Evolutionary conservation across 2,329 filamentous ascomycete species (phyloP).

Genomic region (Epichloe coenophiala): DNA sequence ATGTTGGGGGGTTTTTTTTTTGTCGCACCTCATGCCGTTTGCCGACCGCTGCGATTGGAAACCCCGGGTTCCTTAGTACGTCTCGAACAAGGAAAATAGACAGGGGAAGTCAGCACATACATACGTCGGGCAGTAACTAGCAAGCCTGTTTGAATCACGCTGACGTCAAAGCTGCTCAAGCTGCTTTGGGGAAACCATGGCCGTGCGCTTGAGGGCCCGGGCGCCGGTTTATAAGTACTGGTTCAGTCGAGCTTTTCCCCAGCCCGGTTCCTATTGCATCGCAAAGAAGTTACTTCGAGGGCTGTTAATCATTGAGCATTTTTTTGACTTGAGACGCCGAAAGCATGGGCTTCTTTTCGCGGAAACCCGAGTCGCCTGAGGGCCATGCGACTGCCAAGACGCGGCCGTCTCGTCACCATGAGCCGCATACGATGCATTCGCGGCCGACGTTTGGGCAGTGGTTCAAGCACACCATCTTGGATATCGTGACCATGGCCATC

Average conservation of each 20-base stretch:
- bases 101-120: background rate
- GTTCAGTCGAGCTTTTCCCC: too few relatives aligned
- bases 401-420: conserved; percentile 1
- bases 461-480: conserved; percentile 53
- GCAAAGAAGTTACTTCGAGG: background rate
- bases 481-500: conserved; percentile 51
- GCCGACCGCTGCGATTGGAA: too few relatives aligned
- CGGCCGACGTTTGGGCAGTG: conserved; percentile 54
- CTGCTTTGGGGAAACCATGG: background rate
- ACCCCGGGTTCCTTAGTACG: background rate
- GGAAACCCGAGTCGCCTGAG: background rate
- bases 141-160: background rate
- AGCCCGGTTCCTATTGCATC: background rate
- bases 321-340: background rate
- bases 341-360: conserved; percentile 2
- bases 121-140: background rate
- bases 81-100: background rate
- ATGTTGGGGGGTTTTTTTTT: background rate
- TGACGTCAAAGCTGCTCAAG: background rate
- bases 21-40: background rate
- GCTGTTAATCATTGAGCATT: background rate
- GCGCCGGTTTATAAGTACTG: background rate
- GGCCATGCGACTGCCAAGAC: background rate
- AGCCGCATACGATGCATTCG: conserved; percentile 29
- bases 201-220: background rate